Evolutionary conservation across 164 flowering plant species (phyloP).

Genomic region (Echeveria elegans): DNA sequence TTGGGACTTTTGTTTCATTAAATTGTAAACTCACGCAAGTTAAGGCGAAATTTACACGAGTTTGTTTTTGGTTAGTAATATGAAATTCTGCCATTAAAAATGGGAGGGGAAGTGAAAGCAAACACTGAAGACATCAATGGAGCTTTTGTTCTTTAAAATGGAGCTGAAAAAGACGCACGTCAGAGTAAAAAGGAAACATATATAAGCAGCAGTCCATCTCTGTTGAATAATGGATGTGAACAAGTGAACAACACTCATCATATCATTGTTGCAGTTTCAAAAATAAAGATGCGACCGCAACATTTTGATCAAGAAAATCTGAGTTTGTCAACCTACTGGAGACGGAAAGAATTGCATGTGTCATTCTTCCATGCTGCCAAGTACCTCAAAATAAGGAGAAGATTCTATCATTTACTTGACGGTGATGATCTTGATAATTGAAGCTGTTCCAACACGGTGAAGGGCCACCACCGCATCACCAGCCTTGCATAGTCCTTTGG

Average conservation of each 20-base stretch:
- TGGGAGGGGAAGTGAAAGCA: too few relatives aligned
- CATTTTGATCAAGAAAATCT: neutral
- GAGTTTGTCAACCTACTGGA: neutral
- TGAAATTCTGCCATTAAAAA: too few relatives aligned
- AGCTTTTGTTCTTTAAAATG: too few relatives aligned
- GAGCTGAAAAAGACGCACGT: too few relatives aligned
- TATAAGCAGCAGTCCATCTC: neutral
- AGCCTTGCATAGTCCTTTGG: conserved; percentile 54
- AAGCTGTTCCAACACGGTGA: conserved; percentile 59
- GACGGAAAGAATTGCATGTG: neutral
- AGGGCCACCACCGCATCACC: conserved; percentile 82
- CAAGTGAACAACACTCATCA: neutral
- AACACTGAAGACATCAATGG: too few relatives aligned
- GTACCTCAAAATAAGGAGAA: neutral
- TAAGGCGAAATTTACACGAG: too few relatives aligned
- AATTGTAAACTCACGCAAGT: too few relatives aligned
- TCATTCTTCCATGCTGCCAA: neutral
- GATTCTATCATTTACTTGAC: conserved; percentile 29
- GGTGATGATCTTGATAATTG: conserved; percentile 64
- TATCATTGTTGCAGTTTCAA: neutral
- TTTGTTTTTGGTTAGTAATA: too few relatives aligned
- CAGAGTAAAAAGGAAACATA: too few relatives aligned
- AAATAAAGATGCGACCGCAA: neutral
- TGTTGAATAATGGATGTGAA: neutral
- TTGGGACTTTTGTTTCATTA: too few relatives aligned